phyloP scores from a whole-genome alignment of 164 flowering plant species.

The Pachysandra terminalis region DNA sequence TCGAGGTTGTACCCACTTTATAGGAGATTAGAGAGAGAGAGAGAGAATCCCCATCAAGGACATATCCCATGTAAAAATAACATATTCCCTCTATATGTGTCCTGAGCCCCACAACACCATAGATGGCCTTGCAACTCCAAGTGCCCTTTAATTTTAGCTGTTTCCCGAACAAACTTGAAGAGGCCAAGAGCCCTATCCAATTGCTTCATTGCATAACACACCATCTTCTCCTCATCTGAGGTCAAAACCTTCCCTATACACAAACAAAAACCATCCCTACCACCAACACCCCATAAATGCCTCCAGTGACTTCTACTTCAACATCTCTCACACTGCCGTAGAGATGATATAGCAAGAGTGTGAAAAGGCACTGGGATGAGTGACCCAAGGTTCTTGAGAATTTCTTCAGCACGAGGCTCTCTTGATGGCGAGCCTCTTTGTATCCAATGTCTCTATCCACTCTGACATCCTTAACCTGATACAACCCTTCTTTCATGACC shows the following conservation, averaged over 20 bases:
- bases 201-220: constrained; percentile 66
- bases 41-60: constrained; percentile 39
- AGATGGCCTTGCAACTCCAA: constrained; percentile 84
- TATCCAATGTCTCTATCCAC: constrained; percentile 66
- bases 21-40: too few relatives aligned
- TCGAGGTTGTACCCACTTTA: too few relatives aligned
- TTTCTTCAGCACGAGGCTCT: constrained; percentile 72
- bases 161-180: constrained; percentile 75
- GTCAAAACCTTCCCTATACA: constrained; percentile 72
- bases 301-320: too few relatives aligned
- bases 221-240: constrained; percentile 53
- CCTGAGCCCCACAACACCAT: constrained; percentile 62
- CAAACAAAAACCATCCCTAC: constrained; percentile 35
- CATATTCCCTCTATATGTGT: constrained; percentile 50
- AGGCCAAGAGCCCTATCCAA: constrained; percentile 68
- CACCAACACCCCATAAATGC: constrained; percentile 33
- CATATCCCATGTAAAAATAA: constrained; percentile 59
- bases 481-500: constrained; percentile 82
- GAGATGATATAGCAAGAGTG: constrained; percentile 65
- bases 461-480: constrained; percentile 72
- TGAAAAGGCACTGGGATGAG: constrained; percentile 75
- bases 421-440: constrained; percentile 61
- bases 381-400: constrained; percentile 59
- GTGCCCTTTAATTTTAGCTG: constrained; percentile 52
- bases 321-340: too few relatives aligned